Evolutionary conservation across 1,284 basidiomycete genomes (phyloP).

Genomic region (Ceratobasidium sp.): DNA sequence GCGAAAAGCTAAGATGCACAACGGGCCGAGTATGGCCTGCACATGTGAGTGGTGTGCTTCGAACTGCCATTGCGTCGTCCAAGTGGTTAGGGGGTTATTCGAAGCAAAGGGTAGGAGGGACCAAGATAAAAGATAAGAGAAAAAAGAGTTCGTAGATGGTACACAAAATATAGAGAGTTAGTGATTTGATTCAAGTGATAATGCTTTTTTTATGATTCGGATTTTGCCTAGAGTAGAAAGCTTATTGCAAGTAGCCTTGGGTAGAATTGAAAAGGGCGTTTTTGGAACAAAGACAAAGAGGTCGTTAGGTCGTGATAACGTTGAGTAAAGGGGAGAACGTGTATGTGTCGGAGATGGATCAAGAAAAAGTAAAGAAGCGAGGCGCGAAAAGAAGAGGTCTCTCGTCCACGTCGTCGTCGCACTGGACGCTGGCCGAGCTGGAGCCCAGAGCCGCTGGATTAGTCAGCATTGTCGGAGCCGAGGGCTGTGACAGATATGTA

Average conservation of each 20-base stretch:
- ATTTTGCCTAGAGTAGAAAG: constrained; percentile 7
- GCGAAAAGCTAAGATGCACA: constrained; percentile 93
- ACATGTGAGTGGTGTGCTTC: constrained; percentile 50
- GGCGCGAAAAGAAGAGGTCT: background rate
- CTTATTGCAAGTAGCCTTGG: too few species aligned
- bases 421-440: background rate
- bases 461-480: constrained; percentile 29
- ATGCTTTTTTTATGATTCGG: background rate
- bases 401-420: constrained; percentile 34
- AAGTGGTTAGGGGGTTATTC: constrained; percentile 8
- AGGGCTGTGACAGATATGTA: background rate
- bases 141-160: background rate
- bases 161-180: background rate
- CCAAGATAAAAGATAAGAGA: too few species aligned
- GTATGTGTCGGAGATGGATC: background rate
- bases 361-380: background rate
- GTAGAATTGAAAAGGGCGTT: constrained; percentile 9
- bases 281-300: background rate
- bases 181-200: background rate
- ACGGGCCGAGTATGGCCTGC: constrained; percentile 78
- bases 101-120: background rate
- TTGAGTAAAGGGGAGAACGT: background rate
- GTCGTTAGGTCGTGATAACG: constrained; percentile 28
- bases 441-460: background rate
- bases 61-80: constrained; percentile 45